Percentiles rank a stretch among this genome's conserved stretches.
These are phyloP conservation scores for Chimonanthus praecox DNA, from an alignment of 164 flowering plant genomes.

Conservation along the genomic window DNA sequence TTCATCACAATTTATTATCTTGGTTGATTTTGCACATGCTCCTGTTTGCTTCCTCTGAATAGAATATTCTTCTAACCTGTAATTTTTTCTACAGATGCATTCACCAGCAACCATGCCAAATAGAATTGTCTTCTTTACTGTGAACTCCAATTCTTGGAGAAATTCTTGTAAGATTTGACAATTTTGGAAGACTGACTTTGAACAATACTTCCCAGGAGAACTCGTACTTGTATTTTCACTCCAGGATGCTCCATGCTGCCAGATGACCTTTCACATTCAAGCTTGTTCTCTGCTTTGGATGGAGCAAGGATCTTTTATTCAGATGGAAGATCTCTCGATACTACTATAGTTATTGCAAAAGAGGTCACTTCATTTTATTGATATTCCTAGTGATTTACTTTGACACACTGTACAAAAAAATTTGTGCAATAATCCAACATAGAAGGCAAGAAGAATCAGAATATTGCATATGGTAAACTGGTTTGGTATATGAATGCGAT, in stretches of 20 bases:
- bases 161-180: background rate
- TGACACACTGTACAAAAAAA: background rate
- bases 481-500: no score
- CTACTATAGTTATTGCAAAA: slow-evolving; percentile 63
- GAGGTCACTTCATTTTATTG: slow-evolving; percentile 40
- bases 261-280: slow-evolving; percentile 52
- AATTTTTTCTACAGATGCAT: background rate
- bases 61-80: no score
- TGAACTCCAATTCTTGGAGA: no score
- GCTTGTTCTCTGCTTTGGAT: slow-evolving; percentile 50
- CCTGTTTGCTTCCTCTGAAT: no score
- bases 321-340: slow-evolving; percentile 71
- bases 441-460: background rate
- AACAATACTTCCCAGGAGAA: slow-evolving; percentile 52
- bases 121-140: background rate
- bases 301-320: slow-evolving; percentile 59
- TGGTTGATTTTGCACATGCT: no score
- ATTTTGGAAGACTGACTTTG: slow-evolving; percentile 3
- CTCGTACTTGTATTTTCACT: slow-evolving; percentile 87
- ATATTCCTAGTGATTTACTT: background rate
- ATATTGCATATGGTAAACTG: background rate
- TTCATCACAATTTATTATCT: no score
- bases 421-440: background rate
- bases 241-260: slow-evolving; percentile 76
- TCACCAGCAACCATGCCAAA: background rate